A percentile compares a stretch with the other conserved stretches of the same genome.
phyloP scores from a whole-genome alignment of 2,329 filamentous ascomycete genomes.

The Fusarium buharicum region DNA sequence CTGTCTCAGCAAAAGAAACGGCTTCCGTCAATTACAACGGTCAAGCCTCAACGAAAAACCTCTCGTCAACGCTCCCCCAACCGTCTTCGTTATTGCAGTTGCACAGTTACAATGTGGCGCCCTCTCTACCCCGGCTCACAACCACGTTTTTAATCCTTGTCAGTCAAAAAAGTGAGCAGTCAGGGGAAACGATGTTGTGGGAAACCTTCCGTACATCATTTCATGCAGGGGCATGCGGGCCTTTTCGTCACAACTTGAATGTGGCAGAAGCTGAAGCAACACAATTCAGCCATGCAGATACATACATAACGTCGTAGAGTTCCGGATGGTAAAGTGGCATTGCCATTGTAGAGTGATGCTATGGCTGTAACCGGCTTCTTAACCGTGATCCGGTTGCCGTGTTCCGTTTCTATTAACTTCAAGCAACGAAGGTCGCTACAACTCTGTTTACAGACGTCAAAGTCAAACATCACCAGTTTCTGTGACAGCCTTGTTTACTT shows the following conservation, averaged over 20 bases:
- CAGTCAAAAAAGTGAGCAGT: conserved; percentile 7
- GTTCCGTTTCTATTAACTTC: conserved; percentile 8
- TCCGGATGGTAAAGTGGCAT: conserved; percentile 19
- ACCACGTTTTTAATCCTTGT: conserved; percentile 33
- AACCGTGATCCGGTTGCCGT: conserved; percentile 8
- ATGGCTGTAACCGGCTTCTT: conserved; percentile 18
- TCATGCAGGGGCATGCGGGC: conserved; percentile 37
- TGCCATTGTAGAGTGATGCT: conserved; percentile 7
- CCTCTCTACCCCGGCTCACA: conserved; percentile 12
- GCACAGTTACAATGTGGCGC: conserved; percentile 25
- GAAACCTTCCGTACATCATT: conserved; percentile 22
- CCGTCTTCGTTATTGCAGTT: conserved; percentile 7
- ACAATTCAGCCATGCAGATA: neutral
- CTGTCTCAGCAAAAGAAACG: conserved; percentile 10
- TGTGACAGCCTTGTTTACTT: conserved; percentile 3
- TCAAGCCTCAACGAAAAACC: conserved; percentile 11
- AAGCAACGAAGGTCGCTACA: neutral
- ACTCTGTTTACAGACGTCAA: neutral
- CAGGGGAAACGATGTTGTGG: conserved; percentile 2
- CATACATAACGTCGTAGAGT: too few relatives aligned
- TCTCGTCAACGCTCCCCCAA: conserved; percentile 1
- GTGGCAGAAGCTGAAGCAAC: conserved; percentile 5
- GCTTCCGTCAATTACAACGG: conserved; percentile 13
- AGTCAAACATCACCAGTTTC: conserved; percentile 7
- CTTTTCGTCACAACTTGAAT: conserved; percentile 27